Base-by-base conservation (phyloP, 257 asterid genomes). In the Rehmannia glutinosa region DNA sequence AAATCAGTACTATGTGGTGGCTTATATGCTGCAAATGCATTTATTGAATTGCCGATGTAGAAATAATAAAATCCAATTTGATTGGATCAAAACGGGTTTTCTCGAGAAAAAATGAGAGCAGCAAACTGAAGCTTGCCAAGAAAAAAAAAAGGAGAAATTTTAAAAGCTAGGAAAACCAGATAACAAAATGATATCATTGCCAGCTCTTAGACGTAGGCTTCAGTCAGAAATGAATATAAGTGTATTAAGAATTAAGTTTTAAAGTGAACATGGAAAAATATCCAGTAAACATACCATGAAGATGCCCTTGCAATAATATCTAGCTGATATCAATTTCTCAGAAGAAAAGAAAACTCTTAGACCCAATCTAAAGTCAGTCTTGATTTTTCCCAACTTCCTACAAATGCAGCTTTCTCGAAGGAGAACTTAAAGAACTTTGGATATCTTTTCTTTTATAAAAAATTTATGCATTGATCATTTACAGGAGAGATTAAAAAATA, bases 101-200 rank as follows among this genome's bases (percentile, higher is more conserved):
- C n/a, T n/a, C n/a, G n/a, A 49, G 11, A 23, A 23, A 66, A 73
- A 35, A 62, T 24, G 32, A 61, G 38, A 39, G 53, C 62, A 63
- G 68, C 13, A 28, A 33, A 45, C 12, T 12, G 24, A 12, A 53
- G 59, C 35, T 62, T 51, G 58, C 33, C 69, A 67, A 54, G 58
- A 54, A 73, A 58, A 43, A 54, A 43, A 54, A 4, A 50, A 28
- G 8, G 3, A 6, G 35, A 24, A 27, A 38, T 6, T 45, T 9
- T 8, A 32, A 38, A 53, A 30, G 28, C 21, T 15, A 66, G 23
- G 27, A 28, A 60, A 23, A 60, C 35, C 53, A 60, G 59, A 43
- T 15, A 53, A 38, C 56, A 12, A 63, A 72, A 50, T 56, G 53
- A 11, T 67, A 67, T 23, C 30, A 68, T 20, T 36, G 10, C 8